phyloP scores from a whole-genome alignment of 352 stramenopile species.

The Phytopythium litorale region DNA sequence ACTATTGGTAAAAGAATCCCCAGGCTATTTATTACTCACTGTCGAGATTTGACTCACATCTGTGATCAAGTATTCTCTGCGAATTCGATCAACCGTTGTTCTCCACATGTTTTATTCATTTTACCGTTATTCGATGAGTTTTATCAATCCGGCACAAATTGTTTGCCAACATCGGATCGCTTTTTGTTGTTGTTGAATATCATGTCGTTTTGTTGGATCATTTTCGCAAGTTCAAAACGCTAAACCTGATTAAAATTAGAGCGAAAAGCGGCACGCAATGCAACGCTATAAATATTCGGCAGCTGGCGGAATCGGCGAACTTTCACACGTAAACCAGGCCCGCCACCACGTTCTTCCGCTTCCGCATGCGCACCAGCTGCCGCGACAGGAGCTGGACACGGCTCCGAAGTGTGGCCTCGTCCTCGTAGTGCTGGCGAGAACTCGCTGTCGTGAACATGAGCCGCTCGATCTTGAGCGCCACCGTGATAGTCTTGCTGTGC shows the following conservation, averaged over 20 bases:
- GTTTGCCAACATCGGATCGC: no score
- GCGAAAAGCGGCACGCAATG: background rate
- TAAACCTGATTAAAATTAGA: background rate
- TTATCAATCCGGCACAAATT: no score
- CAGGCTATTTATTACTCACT: no score
- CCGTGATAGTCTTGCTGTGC: slow-evolving; percentile 50
- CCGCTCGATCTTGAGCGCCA: slow-evolving; percentile 61
- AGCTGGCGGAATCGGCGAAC: background rate
- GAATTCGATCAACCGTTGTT: no score
- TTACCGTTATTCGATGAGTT: no score
- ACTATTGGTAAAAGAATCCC: no score
- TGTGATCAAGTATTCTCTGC: no score
- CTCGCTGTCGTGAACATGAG: slow-evolving; percentile 59
- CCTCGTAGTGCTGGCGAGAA: slow-evolving; percentile 51
- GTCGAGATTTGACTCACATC: no score
- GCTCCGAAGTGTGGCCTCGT: slow-evolving; percentile 43
- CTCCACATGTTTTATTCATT: no score
- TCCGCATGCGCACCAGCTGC: slow-evolving; percentile 52
- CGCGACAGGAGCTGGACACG: slow-evolving; percentile 52
- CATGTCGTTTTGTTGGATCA: no score
- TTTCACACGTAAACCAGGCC: slow-evolving; percentile 5
- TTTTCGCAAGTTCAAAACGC: no score
- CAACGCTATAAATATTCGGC: slow-evolving; percentile 5
- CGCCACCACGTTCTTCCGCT: slow-evolving; percentile 50
- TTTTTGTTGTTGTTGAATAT: no score